A percentile compares a stretch with the other conserved stretches of the same genome.
Conservation (phyloP, 2,329 filamentous ascomycete species). For the Apiospora rasikravindrae region DNA sequence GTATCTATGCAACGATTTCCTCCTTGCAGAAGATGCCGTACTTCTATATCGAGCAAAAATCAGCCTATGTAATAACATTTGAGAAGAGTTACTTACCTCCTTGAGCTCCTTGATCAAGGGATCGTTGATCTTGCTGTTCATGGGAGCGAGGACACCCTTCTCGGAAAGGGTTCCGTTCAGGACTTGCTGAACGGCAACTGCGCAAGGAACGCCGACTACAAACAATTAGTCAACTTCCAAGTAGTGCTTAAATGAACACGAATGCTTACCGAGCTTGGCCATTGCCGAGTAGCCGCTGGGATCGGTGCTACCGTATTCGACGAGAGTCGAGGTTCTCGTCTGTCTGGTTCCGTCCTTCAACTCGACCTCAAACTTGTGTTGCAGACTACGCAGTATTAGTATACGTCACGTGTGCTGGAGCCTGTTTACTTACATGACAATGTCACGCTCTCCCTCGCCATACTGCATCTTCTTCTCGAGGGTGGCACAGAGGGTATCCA, state of each 20-base stretch:
- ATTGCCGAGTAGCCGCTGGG: conserved; percentile 81
- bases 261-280: conserved; percentile 63
- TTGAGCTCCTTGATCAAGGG: conserved; percentile 65
- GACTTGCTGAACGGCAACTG: conserved; percentile 73
- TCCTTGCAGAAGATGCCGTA: conserved; percentile 59
- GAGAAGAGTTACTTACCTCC: conserved; percentile 42
- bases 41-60: conserved; percentile 27
- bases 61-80: conserved; percentile 19
- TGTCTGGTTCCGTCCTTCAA: conserved; percentile 78
- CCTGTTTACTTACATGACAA: conserved; percentile 61
- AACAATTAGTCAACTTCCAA: background rate
- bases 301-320: conserved; percentile 73
- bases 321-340: conserved; percentile 79
- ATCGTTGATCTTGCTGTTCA: conserved; percentile 71
- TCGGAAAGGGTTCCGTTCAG: conserved; percentile 75
- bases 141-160: conserved; percentile 79
- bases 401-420: background rate
- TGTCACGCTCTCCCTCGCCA: conserved; percentile 80
- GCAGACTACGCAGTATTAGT: conserved; percentile 47
- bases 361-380: conserved; percentile 87
- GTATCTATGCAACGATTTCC: conserved; percentile 26
- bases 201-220: conserved; percentile 24
- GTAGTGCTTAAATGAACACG: background rate
- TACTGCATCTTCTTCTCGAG: conserved; percentile 94
- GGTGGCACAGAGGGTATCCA: conserved; percentile 89